Conservation (phyloP, 148 eudicot species). For the Diospyros lotus region DNA sequence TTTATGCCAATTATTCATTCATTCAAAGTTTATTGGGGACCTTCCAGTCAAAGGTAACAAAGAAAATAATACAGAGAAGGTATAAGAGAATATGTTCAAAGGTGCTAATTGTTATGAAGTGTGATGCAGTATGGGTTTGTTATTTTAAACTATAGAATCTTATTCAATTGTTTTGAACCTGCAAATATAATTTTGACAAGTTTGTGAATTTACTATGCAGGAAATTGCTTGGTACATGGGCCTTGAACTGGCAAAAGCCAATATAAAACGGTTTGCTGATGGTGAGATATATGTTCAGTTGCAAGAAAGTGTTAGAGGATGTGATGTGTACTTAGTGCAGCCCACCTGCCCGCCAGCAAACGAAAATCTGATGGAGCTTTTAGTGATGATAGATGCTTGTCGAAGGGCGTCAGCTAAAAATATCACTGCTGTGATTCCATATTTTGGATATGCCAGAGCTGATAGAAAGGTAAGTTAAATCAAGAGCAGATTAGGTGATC, state of each 20-base stretch:
- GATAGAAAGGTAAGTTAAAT: conserved; percentile 68
- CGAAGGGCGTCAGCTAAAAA: conserved; percentile 93
- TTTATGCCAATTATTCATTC: background rate
- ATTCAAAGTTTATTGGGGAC: background rate
- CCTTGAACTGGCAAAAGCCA: conserved; percentile 69
- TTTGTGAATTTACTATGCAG: conserved; percentile 21
- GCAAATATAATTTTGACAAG: background rate
- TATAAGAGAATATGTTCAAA: background rate
- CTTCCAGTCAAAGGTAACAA: background rate
- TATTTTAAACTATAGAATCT: background rate
- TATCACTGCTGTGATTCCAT: conserved; percentile 94
- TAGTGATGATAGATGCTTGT: conserved; percentile 94
- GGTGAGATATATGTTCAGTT: conserved; percentile 93
- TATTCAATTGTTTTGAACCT: background rate
- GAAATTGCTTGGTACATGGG: conserved; percentile 98
- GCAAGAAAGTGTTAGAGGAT: conserved; percentile 97
- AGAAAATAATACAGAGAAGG: background rate
- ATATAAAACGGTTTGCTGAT: conserved; percentile 88
- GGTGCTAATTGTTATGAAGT: conserved; percentile 3
- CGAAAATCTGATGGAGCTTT: conserved; percentile 93
- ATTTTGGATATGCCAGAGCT: conserved; percentile 98
- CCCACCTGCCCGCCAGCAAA: conserved; percentile 96
- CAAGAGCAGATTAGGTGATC: background rate
- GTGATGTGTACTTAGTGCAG: conserved; percentile 91
- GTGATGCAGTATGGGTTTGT: background rate